Conservation (phyloP, 495 filamentous ascomycete species). For the Neurospora discreta region DNA sequence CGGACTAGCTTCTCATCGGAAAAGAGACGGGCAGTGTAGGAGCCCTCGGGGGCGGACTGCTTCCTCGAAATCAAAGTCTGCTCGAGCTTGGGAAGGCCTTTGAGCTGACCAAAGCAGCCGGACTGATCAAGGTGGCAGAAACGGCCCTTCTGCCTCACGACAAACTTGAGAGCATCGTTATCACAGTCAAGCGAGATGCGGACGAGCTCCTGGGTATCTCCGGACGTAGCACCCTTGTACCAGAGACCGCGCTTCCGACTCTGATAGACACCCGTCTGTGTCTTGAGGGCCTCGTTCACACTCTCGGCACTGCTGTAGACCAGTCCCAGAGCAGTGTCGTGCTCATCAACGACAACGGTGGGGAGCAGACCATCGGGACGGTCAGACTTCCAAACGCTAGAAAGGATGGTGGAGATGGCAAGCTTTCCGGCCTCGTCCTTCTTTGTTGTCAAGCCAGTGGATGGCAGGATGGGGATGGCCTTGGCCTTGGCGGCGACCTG, state of each 20-base stretch:
- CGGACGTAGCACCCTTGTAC: slow-evolving; percentile 93
- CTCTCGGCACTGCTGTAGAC: slow-evolving; percentile 93
- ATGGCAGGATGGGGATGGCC: slow-evolving; percentile 70
- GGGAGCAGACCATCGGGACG: slow-evolving; percentile 73
- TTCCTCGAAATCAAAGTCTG: slow-evolving; percentile 75
- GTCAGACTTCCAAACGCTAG: slow-evolving; percentile 62
- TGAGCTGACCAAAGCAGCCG: slow-evolving; percentile 81
- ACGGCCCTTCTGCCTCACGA: slow-evolving; percentile 79
- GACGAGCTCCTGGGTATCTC: slow-evolving; percentile 82
- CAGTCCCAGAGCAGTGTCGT: slow-evolving; percentile 72
- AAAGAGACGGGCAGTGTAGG: slow-evolving; percentile 88
- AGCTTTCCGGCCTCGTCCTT: slow-evolving; percentile 46
- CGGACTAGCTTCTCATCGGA: slow-evolving; percentile 77
- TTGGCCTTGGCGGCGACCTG: slow-evolving; percentile 42
- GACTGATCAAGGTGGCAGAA: slow-evolving; percentile 93
- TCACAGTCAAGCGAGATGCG: slow-evolving; percentile 84
- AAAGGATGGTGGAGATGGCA: slow-evolving; percentile 56
- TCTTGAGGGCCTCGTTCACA: slow-evolving; percentile 71
- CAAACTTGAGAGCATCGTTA: slow-evolving; percentile 79
- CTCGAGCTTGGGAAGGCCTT: slow-evolving; percentile 71
- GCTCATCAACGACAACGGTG: slow-evolving; percentile 81
- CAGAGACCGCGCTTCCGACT: slow-evolving; percentile 88
- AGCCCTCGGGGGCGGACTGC: slow-evolving; percentile 68
- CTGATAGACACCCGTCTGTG: slow-evolving; percentile 88
- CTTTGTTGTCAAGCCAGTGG: slow-evolving; percentile 55